Evolutionary conservation across 2,329 filamentous ascomycete genomes (phyloP).

Genomic region (Rasamsonia emersonii): DNA sequence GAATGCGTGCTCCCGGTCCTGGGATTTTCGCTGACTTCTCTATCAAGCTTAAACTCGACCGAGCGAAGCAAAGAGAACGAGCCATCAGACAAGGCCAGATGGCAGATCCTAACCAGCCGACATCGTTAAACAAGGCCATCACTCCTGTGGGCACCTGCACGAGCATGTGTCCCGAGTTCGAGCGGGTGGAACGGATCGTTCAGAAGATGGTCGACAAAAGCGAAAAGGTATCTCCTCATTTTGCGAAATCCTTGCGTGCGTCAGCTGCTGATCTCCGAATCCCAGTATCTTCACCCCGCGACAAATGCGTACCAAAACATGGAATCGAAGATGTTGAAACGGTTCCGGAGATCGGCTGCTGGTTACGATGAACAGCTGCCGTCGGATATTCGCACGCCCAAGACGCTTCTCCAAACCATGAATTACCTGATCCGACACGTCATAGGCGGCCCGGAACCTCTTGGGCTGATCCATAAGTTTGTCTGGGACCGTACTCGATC

Average conservation of each 20-base stretch:
- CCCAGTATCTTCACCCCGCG: conserved; percentile 26
- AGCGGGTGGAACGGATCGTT: conserved; percentile 53
- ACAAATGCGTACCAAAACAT: conserved; percentile 25
- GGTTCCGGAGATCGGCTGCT: conserved; percentile 54
- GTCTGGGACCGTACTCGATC: conserved; percentile 59
- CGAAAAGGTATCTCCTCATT: conserved; percentile 43
- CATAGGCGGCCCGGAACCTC: conserved; percentile 40
- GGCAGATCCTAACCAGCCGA: conserved; percentile 53
- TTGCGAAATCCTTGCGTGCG: background rate
- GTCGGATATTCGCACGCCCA: conserved; percentile 54
- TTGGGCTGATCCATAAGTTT: conserved; percentile 51
- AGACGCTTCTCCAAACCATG: conserved; percentile 37
- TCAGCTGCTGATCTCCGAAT: conserved; percentile 9
- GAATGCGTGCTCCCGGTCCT: background rate
- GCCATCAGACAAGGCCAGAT: conserved; percentile 48
- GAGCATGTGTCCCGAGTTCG: conserved; percentile 57
- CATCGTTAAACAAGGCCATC: conserved; percentile 51
- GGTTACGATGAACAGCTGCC: conserved; percentile 56
- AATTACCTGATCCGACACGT: conserved; percentile 44
- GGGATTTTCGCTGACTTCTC: conserved; percentile 3
- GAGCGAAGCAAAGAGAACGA: conserved; percentile 41
- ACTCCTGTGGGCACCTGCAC: conserved; percentile 53
- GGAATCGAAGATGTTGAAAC: conserved; percentile 51
- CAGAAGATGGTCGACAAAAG: conserved; percentile 53
- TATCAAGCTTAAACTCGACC: conserved; percentile 40